Base-by-base conservation (phyloP, 257 asterid genomes). In the Hygrophila difformis region DNA sequence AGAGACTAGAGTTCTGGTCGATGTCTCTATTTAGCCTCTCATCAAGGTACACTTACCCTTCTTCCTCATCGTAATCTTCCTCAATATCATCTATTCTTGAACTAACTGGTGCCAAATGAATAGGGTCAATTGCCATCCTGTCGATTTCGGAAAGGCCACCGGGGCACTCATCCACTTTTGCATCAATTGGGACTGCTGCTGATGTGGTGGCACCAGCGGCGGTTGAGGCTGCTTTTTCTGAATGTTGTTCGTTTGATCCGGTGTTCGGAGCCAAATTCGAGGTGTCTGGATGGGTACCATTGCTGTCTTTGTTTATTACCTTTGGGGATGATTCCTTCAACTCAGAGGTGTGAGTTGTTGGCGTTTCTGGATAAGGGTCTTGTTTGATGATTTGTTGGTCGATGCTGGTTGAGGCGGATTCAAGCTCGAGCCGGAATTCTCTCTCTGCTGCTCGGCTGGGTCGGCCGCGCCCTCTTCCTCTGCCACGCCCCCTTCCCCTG, bases 381-480 rank as follows among this genome's bases (percentile, higher is more conserved):
- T 56, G 70, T 36, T 37, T 62, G 51, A 37, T 39, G 56, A 53
- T n/a, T n/a, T n/a, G 61, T 26, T 56, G 74, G 28, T 63, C 71
- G 36, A 34, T 38, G 43, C 65, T 39, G 12, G 58, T 36, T 40
- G 65, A 59, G 19, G 55, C 70, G 3, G 76, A 24, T 46, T 79
- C 89, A 41, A 61, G 59, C 58, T 78, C 89, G 3, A 18, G 55
- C 18, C 58, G 73, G 56, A 55, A 59, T 43, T 78, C 93, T 61
- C 71, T 76, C 44, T 82, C 94, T n/a, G 73, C 29, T 10, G 64
- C 58, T 46, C 75, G 67, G 34, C 41, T 50, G 29, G 62, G 60
- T 13, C 94, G 60, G 8, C 86, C 89, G 7, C 94, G 74, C 16
- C 94, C 94, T 61, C 89, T 68, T 44, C 94, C 94, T 53, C 94